Evolutionary conservation across 176 grass and related monocot genomes (phyloP), one percentile per base, ranked within the genome.

Genomic region (Lolium multiflorum): DNA sequence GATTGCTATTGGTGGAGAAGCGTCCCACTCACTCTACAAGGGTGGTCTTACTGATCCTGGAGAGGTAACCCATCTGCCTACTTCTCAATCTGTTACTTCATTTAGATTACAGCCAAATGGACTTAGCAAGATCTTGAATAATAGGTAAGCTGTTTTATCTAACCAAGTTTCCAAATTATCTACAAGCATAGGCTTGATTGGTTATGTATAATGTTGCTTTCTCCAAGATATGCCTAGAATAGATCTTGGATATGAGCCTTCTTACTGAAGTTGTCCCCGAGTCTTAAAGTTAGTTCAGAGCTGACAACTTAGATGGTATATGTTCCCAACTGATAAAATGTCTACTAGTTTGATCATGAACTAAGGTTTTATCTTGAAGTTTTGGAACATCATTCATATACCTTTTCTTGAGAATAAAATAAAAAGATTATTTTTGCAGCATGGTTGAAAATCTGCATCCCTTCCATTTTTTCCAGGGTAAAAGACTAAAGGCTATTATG

Each of bases 11-110:
- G 96, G 93, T 81, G 96, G 96, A 85, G 90, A 80, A 10, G 96
- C 93, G 9, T 95, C 96, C 14, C 96, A 98, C 85, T 95, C 96
- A 81, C 84, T 98, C 64, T 98, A 98, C 78, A 98, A 98, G 67
- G 96, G 93, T 11, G 96, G 96, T 22, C 88, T 98, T 74, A 94
- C 92, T 31, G 91, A 98, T 87, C 96, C 88, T 31, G 81, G 70
- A 79, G 96, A 98, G 93, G 96, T 97, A 24, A 91, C 38, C 21
- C 59, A 26, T 59, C 59, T 56, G 21, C 20, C n/a, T 49, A 21
- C 37, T 65, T 75, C 48, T 60, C 22, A 79, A 16, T 52, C n/a
- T 77, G 10, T 57, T 50, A 37, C 62, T 74, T 76, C 59, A 16
- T 58, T 87, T 81, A 56, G 46, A 38, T n/a, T 66, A 64, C 22